phyloP scores from a whole-genome alignment of 2,329 filamentous ascomycete genomes.

The Fusarium paranaense region DNA sequence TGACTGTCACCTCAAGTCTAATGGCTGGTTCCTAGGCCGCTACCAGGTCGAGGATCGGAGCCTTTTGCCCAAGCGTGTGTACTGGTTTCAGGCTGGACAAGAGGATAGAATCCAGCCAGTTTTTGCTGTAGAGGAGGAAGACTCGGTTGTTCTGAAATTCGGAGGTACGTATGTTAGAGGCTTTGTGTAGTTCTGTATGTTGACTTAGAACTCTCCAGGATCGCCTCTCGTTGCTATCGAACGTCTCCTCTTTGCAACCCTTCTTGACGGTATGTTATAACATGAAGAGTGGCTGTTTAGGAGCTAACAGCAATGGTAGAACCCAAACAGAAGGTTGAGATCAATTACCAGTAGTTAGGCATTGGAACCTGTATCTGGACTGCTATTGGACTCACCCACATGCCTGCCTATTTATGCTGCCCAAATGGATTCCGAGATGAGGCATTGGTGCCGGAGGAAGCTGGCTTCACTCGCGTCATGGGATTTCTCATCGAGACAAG shows the following conservation, averaged over 20 bases:
- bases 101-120: neutral
- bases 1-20: neutral
- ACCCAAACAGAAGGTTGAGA: neutral
- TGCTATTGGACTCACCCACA: neutral
- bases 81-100: neutral
- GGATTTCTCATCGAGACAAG: neutral
- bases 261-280: neutral
- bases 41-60: neutral
- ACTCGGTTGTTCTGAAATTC: neutral
- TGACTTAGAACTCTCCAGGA: neutral
- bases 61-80: constrained; percentile 11
- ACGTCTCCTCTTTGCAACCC: neutral
- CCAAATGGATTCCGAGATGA: neutral
- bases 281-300: no score
- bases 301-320: neutral
- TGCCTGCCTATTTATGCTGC: neutral
- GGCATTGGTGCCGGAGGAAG: neutral
- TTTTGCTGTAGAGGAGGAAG: fast-evolving
- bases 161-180: neutral
- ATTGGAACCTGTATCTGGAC: neutral
- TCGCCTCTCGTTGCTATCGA: neutral
- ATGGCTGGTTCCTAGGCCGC: constrained; percentile 15
- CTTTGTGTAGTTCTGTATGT: neutral
- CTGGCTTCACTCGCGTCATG: neutral
- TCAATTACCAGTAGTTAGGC: neutral